phyloP scores from a whole-genome alignment of 2,329 filamentous ascomycete species.

The Cercospora citrullina region DNA sequence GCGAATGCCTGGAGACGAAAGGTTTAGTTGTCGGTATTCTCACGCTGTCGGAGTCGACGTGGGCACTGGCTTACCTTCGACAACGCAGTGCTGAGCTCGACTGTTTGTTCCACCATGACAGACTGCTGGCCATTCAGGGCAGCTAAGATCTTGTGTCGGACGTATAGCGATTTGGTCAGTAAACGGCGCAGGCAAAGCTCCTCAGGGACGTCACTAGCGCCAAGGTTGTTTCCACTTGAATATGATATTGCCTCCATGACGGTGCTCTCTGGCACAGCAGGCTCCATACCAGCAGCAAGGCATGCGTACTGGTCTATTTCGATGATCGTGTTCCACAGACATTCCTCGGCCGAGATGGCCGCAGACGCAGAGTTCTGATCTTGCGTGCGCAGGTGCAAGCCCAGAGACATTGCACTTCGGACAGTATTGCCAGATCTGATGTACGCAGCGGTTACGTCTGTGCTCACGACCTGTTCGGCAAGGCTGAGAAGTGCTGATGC shows the following conservation, averaged over 20 bases:
- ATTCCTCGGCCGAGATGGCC: background rate
- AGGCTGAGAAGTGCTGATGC: slow-evolving; percentile 10
- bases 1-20: slow-evolving; percentile 9
- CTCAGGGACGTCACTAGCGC: background rate
- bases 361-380: background rate
- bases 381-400: slow-evolving; percentile 4
- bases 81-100: slow-evolving; percentile 19
- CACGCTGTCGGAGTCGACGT: background rate
- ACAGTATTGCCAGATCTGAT: slow-evolving; percentile 18
- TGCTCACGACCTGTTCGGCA: slow-evolving; percentile 17
- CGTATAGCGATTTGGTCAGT: slow-evolving; percentile 10
- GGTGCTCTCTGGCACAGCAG: background rate
- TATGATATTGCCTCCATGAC: background rate
- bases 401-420: slow-evolving; percentile 14
- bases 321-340: slow-evolving; percentile 18
- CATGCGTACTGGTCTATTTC: slow-evolving; percentile 23
- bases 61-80: background rate
- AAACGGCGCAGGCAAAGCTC: slow-evolving; percentile 4
- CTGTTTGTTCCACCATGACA: slow-evolving; percentile 18
- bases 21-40: background rate
- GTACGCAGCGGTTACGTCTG: slow-evolving; percentile 13
- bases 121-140: slow-evolving; percentile 14
- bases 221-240: background rate
- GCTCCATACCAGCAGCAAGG: slow-evolving; percentile 19
- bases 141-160: slow-evolving; percentile 19